Base-by-base conservation (phyloP, 306 rosid genomes). In the Clitoria ternatea region DNA sequence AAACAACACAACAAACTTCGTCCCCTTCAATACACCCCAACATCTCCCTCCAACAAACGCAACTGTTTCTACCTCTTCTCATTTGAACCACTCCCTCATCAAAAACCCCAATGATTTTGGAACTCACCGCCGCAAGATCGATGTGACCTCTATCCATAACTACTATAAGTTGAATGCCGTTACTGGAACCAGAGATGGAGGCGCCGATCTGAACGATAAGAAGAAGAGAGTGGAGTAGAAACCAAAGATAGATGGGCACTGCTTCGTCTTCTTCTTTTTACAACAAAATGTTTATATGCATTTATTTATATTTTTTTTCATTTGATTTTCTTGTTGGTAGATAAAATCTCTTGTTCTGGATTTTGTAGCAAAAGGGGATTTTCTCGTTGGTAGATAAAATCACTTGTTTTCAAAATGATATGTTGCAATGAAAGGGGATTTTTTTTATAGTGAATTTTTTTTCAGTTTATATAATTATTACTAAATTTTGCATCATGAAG, bases 1-100 rank as follows among this genome's bases (percentile, higher is more conserved):
- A 23, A 71, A n/a, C 81, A 82, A 40, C 54, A 84, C 13, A 35
- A 19, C 9, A 20, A 52, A 35, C 17, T 39, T 1, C 27, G 39
- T 9, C 76, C 79, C 24, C 13, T 40, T 10, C 7, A 19, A 50
- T 3, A n/a, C n/a, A n/a, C n/a, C n/a, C n/a, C n/a, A n/a, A n/a
- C n/a, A n/a, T n/a, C n/a, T 11, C 59, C 14, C 40, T 47, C 70
- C 11, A 1, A 55, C 2, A n/a, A 36, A 11, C 1, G 72, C 15
- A 30, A 1, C 43, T 19, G 37, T 35, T 61, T 36, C 27, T 23
- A 9, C 26, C 72, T 45, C 53, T 54, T 40, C 1, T 1, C n/a
- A 9, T 11, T 0, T 40, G 43, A 49, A 15, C 7, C 24, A 1
- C 1, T 6, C 4, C 45, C 17, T 36, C 24, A 35, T 36, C 4